Evolutionary conservation across 1,284 basidiomycete species (phyloP).

Genomic region (Ganoderma lingzhi): DNA sequence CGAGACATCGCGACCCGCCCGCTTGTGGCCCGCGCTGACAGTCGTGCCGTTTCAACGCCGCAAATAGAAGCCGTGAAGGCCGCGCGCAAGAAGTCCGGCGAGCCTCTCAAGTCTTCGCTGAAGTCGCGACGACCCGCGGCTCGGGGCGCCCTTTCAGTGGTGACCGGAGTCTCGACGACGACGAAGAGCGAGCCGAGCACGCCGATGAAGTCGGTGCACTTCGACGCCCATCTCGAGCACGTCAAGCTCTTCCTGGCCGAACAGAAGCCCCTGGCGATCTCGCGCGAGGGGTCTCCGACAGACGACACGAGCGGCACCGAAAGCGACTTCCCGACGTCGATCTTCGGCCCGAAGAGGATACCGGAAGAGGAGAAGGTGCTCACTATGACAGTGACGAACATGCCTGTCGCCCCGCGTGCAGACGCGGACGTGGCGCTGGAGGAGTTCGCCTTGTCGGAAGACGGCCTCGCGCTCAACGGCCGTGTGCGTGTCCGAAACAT

Average conservation of each 20-base stretch:
- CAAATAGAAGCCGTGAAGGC: slow-evolving; percentile 21
- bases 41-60: slow-evolving; percentile 24
- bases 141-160: slow-evolving; percentile 57
- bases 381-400: slow-evolving; percentile 63
- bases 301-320: slow-evolving; percentile 77
- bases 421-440: slow-evolving; percentile 61
- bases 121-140: slow-evolving; percentile 69
- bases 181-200: slow-evolving; percentile 69
- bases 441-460: slow-evolving; percentile 65
- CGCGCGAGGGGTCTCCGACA: slow-evolving; percentile 89
- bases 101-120: slow-evolving; percentile 91
- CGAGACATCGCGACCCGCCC: slow-evolving; percentile 6
- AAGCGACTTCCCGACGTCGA: slow-evolving; percentile 71
- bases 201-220: slow-evolving; percentile 89
- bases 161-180: slow-evolving; percentile 52
- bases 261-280: slow-evolving; percentile 94
- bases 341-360: slow-evolving; percentile 51
- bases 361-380: slow-evolving; percentile 50
- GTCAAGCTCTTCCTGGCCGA: slow-evolving; percentile 94
- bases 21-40: slow-evolving; percentile 16
- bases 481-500: slow-evolving; percentile 86
- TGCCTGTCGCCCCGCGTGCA: slow-evolving; percentile 47
- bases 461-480: slow-evolving; percentile 69
- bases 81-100: slow-evolving; percentile 88
- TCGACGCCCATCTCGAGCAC: slow-evolving; percentile 90